These are phyloP conservation scores for Tuber borchii DNA, from an alignment of 495 filamentous ascomycete species.

Conservation along the genomic window DNA sequence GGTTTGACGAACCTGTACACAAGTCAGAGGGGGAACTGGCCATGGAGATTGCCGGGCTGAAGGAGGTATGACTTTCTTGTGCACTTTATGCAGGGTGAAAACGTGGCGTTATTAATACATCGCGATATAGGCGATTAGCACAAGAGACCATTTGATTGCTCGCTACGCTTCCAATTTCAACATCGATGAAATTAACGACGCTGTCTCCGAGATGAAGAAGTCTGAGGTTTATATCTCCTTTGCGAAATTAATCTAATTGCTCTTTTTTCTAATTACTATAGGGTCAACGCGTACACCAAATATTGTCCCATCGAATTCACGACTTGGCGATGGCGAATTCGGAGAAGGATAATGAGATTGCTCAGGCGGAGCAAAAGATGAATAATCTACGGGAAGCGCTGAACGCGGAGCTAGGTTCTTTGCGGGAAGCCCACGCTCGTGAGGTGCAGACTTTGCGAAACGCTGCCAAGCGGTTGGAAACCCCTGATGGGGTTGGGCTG, in stretches of 20 bases:
- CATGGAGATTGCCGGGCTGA: constrained; percentile 13
- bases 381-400: constrained; percentile 8
- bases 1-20: not conserved
- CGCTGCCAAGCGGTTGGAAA: constrained; percentile 13
- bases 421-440: constrained; percentile 12
- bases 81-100: not conserved
- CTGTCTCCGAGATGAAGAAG: not conserved
- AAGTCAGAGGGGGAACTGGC: constrained; percentile 10
- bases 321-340: constrained; percentile 6
- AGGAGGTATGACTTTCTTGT: constrained; percentile 11
- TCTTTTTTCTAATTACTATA: constrained; percentile 1
- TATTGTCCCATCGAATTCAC: constrained; percentile 8
- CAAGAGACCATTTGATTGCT: constrained; percentile 10
- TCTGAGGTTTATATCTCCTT: constrained; percentile 11
- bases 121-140: constrained; percentile 4
- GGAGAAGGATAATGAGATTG: constrained; percentile 4
- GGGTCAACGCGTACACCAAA: constrained; percentile 14
- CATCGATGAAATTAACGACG: not conserved
- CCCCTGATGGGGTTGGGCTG: not conserved
- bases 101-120: not conserved
- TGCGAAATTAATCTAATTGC: not conserved
- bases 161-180: constrained; percentile 15
- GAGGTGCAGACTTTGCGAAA: constrained; percentile 21
- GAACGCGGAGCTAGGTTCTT: constrained; percentile 8
- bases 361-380: constrained; percentile 8